Evolutionary conservation across 148 eudicot species (phyloP), one percentile per base, ranked within the genome.

Genomic region (Camellia lanceoleosa): DNA sequence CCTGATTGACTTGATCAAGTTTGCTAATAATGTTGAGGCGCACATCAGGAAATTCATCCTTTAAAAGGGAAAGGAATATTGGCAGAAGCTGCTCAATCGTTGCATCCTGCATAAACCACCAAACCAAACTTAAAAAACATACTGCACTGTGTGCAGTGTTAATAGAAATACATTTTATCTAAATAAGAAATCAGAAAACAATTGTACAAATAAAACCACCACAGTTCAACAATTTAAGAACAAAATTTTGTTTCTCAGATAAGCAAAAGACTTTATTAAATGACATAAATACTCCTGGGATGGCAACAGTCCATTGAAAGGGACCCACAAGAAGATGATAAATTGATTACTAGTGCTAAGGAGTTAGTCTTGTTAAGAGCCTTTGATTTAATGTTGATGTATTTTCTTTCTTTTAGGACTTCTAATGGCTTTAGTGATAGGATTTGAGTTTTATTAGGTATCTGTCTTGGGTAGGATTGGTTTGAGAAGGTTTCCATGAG

Each of bases 1-100:
- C 99, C 99, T 96, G 95, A 80, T 96, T 96, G 56, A 96, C 99
- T 96, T 96, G 99, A 88, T 96, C 99, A 77, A 96, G 97, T 85
- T 96, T 96, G 92, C 99, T 96, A 76, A 96, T 96, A 80, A 95
- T 94, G 77, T 92, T 96, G 76, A 96, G 93, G 55, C 99, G 99
- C 47, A 96, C 99, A 86, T 96, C 99, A 30, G 99, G 99, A 84
- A 96, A 96, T 78, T 96, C 99, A 82, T 96, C 99, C 83, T 96
- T 96, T 71, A 96, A 81, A 77, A 96, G 99, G 58, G 99, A 96
- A 41, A 96, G 94, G 71, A 96, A 96, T 63, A 96, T 94, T 38
- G 99, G 98, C 78, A 96, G 94, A 87, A 96, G 99, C 80, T 96
- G 98, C 82, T 94, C 98, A 63, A 96, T 96, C 19, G 99, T 96